Conservation (phyloP, 2,329 filamentous ascomycete species). For the Aspergillus jensenii region DNA sequence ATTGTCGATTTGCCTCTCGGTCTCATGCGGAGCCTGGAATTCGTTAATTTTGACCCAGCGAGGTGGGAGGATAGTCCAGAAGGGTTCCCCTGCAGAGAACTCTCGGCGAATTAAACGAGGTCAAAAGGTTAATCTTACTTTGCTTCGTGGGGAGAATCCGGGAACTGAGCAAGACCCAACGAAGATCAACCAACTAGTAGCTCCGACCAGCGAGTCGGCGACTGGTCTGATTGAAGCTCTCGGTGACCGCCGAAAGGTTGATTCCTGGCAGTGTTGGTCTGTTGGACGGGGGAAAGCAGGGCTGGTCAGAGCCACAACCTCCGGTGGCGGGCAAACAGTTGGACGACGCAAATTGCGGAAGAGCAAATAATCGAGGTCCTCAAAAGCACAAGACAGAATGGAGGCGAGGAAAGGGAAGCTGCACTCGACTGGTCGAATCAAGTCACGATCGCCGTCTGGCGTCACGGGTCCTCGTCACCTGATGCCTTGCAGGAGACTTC, state of each 20-base stretch:
- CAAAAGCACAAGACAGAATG: neutral
- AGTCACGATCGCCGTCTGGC: constrained; percentile 8
- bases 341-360: neutral
- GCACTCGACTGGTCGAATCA: constrained; percentile 2
- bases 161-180: too few relatives aligned
- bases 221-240: neutral
- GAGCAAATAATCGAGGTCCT: neutral
- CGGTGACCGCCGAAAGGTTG: neutral
- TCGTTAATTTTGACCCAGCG: constrained; percentile 1
- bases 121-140: constrained; percentile 5
- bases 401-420: neutral
- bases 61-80: constrained; percentile 6
- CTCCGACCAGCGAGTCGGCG: neutral
- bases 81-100: constrained; percentile 9
- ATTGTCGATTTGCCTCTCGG: neutral
- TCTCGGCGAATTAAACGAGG: constrained; percentile 11
- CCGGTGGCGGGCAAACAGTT: neutral
- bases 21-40: neutral
- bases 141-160: neutral
- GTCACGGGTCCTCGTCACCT: constrained; percentile 17
- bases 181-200: neutral
- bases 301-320: neutral
- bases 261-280: too few relatives aligned
- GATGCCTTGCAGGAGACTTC: constrained; percentile 6
- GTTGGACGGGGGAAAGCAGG: too few relatives aligned